These are phyloP conservation scores for Beauveria sp. DNA, from an alignment of 2,329 filamentous ascomycete species.

Conservation along the genomic window DNA sequence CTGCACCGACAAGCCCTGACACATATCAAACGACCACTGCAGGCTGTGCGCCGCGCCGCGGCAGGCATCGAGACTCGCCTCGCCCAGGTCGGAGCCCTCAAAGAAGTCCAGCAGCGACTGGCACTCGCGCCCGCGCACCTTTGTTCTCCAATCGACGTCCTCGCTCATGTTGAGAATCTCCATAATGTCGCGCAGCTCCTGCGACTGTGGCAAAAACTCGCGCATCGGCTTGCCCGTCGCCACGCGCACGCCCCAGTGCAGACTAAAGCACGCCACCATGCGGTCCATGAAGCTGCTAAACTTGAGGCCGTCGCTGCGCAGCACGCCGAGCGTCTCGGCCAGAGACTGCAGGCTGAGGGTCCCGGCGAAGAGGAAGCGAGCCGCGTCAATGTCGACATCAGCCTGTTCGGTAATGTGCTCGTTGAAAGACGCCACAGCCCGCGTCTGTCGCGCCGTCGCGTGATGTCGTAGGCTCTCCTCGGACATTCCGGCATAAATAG, in stretches of 20 bases:
- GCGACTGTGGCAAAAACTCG: constrained; percentile 27
- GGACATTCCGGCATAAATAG: background rate
- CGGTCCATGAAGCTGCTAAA: constrained; percentile 33
- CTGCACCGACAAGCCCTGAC: constrained; percentile 17
- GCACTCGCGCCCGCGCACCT: constrained; percentile 20
- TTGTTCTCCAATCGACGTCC: constrained; percentile 12
- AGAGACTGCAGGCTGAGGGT: constrained; percentile 12
- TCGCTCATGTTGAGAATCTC: constrained; percentile 16
- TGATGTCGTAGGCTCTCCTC: background rate
- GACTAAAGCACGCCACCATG: constrained; percentile 32
- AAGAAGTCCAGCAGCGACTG: constrained; percentile 22
- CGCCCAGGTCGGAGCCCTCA: constrained; percentile 23
- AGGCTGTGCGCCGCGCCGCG: constrained; percentile 22
- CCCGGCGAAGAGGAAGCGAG: constrained; percentile 11
- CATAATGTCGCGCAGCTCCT: constrained; percentile 23
- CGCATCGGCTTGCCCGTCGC: constrained; percentile 27
- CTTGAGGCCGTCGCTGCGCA: constrained; percentile 21
- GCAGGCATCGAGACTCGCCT: constrained; percentile 22
- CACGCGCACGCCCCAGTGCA: constrained; percentile 36
- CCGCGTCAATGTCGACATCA: background rate
- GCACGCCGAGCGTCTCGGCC: constrained; percentile 17
- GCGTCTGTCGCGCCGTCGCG: constrained; percentile 18
- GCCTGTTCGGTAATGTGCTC: constrained; percentile 13
- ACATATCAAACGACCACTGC: constrained; percentile 29
- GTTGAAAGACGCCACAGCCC: constrained; percentile 23